Evolutionary conservation across 2,329 filamentous ascomycete genomes (phyloP), one percentile per base, ranked within the genome.

Genomic region (Fusarium caatingaense): DNA sequence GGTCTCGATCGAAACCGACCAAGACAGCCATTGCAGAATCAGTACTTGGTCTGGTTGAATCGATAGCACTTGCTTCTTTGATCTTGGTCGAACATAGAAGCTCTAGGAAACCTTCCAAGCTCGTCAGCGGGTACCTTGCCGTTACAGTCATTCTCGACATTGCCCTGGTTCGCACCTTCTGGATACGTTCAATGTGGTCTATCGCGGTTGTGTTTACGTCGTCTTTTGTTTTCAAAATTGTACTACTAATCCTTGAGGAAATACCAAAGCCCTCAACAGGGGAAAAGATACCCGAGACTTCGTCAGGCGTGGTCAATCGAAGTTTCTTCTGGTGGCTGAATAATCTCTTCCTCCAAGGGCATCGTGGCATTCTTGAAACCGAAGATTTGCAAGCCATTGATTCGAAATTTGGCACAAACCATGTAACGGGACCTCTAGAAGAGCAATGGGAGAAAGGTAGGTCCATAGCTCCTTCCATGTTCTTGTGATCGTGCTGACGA

Each of bases 241-340:
- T 71, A 4, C 64, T 81, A 0, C 63, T 81, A 8, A 42, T 77
- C 0, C 47, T 80, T 3, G 80, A 82, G 28, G 78, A 80, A 37
- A 51, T 68, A 0, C 72, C 77, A 2, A 82, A 82, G 49, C 45
- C 56, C 0, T n/a, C 69, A 8, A 18, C 48, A 3, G 56, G 50
- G 8, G 45, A 73, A n/a, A 64, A 69, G 40, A 54, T 74, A 20
- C 56, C 67, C 0, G 81, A 83, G 61, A 75, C 73, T 0, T 79
- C 77, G 1, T 76, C 76, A 0, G 79, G 80, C 0, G 49, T 79
- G 12, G 64, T 81, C 9, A 80, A 71, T 42, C 68, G 78, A n/a
- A 78, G 74, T 15, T 41, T 81, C 6, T 80, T 80, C 47, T 78
- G 76, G 77, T 81, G 80, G 80, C 55, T 81, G 15, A 80, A 80